These are phyloP conservation scores for Lepraria neglecta DNA, from an alignment of 495 filamentous ascomycete genomes.

Conservation along the genomic window DNA sequence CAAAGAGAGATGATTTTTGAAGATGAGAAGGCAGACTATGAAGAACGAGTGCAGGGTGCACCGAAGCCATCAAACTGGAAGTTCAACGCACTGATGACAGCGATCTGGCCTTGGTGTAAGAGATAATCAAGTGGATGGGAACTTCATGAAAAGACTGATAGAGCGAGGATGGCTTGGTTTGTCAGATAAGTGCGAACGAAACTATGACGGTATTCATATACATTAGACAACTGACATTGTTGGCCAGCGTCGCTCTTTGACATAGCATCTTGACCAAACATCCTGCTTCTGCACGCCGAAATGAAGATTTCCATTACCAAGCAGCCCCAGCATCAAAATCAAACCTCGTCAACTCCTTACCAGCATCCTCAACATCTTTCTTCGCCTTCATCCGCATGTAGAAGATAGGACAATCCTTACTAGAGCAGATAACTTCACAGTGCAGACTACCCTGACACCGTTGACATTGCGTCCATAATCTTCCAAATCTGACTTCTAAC, in stretches of 20 bases:
- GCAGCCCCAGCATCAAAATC: constrained; percentile 64
- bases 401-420: constrained; percentile 95
- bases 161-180: neutral
- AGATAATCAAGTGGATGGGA: too few relatives aligned
- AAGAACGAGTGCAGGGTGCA: too few relatives aligned
- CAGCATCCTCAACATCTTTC: constrained; percentile 94
- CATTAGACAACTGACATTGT: neutral
- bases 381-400: constrained; percentile 99
- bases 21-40: too few relatives aligned
- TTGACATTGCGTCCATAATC: constrained; percentile 98
- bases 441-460: constrained; percentile 96
- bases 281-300: neutral
- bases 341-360: constrained; percentile 85
- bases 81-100: too few relatives aligned
- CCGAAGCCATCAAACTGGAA: too few relatives aligned
- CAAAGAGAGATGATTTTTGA: too few relatives aligned
- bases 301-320: constrained; percentile 9
- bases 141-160: too few relatives aligned
- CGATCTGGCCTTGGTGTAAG: too few relatives aligned
- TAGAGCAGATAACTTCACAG: constrained; percentile 94
- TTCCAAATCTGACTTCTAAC: constrained; percentile 83
- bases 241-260: neutral
- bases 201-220: neutral
- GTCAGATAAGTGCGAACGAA: neutral
- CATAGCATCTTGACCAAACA: neutral